Evolutionary conservation across 495 filamentous ascomycete genomes (phyloP).

Genomic region (Hypoxylon fuscum): DNA sequence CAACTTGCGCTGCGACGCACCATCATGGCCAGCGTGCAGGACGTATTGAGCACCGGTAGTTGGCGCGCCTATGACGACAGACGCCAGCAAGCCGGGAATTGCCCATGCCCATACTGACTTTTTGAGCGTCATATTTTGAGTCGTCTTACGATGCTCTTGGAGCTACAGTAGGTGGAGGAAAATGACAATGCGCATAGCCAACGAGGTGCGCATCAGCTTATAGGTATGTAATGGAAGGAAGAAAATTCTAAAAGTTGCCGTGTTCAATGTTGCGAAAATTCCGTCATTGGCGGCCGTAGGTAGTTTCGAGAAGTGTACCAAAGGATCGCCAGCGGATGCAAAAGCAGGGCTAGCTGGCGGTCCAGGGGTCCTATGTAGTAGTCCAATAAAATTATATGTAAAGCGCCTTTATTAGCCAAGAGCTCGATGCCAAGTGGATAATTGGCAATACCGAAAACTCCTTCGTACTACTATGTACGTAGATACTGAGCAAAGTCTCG

Average conservation of each 20-base stretch:
- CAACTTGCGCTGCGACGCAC: slow-evolving; percentile 58
- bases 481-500: slow-evolving; percentile 2
- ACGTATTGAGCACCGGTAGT: slow-evolving; percentile 39
- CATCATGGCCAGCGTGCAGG: slow-evolving; percentile 36
- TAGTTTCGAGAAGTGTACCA: slow-evolving; percentile 27
- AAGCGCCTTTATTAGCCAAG: slow-evolving; percentile 19
- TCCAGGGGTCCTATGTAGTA: no score
- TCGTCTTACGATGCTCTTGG: slow-evolving; percentile 19
- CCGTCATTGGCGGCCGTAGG: slow-evolving; percentile 28
- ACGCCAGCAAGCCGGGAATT: slow-evolving; percentile 40
- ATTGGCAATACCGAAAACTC: slow-evolving; percentile 4
- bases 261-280: slow-evolving; percentile 20
- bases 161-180: slow-evolving; percentile 3
- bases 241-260: slow-evolving; percentile 5
- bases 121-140: slow-evolving; percentile 36
- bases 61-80: slow-evolving; percentile 39
- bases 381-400: slow-evolving; percentile 32
- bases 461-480: slow-evolving; percentile 8
- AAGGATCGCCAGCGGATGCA: slow-evolving; percentile 29
- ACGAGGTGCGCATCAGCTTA: slow-evolving; percentile 19
- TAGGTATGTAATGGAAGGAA: slow-evolving; percentile 15
- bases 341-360: slow-evolving; percentile 31
- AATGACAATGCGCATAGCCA: slow-evolving; percentile 14
- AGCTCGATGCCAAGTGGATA: slow-evolving; percentile 26
- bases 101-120: slow-evolving; percentile 30